Evolutionary conservation across 345 rosid genomes (phyloP).

Genomic region (Conringia planisiliqua): DNA sequence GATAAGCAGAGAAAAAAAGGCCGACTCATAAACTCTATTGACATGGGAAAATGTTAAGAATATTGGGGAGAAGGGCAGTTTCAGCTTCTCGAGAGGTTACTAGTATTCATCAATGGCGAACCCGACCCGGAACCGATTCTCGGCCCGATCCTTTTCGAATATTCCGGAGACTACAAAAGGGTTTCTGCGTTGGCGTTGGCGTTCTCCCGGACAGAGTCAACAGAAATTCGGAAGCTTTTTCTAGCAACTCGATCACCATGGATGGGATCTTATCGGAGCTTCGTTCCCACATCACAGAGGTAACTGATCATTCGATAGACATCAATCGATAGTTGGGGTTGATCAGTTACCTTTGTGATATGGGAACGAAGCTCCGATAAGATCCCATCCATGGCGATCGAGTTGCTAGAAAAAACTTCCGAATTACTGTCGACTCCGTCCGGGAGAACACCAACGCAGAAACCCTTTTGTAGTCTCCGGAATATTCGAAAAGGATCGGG

Average conservation of each 20-base stretch:
- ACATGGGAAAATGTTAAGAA: conserved; percentile 53
- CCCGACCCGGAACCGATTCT: conserved; percentile 14
- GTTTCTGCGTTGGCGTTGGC: conserved; percentile 47
- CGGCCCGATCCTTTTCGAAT: conserved; percentile 27
- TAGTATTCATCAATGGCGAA: conserved; percentile 27
- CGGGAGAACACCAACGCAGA: conserved; percentile 58
- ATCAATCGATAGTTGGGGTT: background rate
- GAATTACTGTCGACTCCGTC: conserved; percentile 66
- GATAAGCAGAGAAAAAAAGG: too few relatives aligned
- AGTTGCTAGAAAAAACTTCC: conserved; percentile 52
- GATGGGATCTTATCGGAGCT: conserved; percentile 61
- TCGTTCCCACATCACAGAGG: conserved; percentile 70
- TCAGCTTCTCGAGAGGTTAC: conserved; percentile 35
- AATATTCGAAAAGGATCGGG: conserved; percentile 28
- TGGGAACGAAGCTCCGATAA: conserved; percentile 69
- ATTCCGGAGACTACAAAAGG: conserved; percentile 32
- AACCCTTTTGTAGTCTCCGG: conserved; percentile 32
- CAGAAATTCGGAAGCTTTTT: conserved; percentile 52
- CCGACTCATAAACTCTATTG: too few relatives aligned
- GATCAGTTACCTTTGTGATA: conserved; percentile 51
- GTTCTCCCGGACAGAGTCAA: conserved; percentile 76
- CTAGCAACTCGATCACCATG: conserved; percentile 63
- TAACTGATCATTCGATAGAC: background rate
- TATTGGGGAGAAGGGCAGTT: conserved; percentile 41
- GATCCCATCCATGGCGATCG: conserved; percentile 63